A percentile compares a stretch with the other conserved stretches of the same genome.
phyloP scores from a whole-genome alignment of 2,329 filamentous ascomycete species.

The Colletotrichum destructivum region DNA sequence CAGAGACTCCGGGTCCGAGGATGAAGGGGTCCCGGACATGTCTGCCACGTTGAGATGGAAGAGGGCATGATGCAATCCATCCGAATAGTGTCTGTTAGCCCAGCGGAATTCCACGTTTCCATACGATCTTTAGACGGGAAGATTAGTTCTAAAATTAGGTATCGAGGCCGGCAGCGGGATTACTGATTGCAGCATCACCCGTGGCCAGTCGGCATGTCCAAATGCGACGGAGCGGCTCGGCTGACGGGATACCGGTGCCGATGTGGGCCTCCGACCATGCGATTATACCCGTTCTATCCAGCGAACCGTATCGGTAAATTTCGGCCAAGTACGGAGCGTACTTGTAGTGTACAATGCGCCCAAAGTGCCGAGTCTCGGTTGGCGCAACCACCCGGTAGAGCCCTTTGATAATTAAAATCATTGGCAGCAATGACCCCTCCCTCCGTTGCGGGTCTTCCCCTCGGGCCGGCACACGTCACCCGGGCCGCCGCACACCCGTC shows the following conservation, averaged over 20 bases:
- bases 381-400: no score
- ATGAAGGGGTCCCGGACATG: neutral
- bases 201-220: neutral
- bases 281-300: no score
- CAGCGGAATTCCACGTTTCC: neutral
- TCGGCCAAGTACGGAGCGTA: no score
- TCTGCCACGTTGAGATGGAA: neutral
- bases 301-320: no score
- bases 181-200: neutral
- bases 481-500: constrained; percentile 17
- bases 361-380: no score
- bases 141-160: neutral
- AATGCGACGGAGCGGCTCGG: constrained; percentile 13
- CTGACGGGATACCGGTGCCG: neutral
- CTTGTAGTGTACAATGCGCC: no score
- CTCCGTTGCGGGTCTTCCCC: constrained; percentile 6
- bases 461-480: constrained; percentile 17
- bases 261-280: neutral
- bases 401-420: no score
- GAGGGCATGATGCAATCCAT: neutral
- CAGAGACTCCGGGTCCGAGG: no score
- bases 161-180: neutral
- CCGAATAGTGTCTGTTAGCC: no score
- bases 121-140: neutral
- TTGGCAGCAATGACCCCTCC: neutral